Base-by-base conservation (phyloP, 2,329 filamentous ascomycete genomes). In the Penicillium sp. region DNA sequence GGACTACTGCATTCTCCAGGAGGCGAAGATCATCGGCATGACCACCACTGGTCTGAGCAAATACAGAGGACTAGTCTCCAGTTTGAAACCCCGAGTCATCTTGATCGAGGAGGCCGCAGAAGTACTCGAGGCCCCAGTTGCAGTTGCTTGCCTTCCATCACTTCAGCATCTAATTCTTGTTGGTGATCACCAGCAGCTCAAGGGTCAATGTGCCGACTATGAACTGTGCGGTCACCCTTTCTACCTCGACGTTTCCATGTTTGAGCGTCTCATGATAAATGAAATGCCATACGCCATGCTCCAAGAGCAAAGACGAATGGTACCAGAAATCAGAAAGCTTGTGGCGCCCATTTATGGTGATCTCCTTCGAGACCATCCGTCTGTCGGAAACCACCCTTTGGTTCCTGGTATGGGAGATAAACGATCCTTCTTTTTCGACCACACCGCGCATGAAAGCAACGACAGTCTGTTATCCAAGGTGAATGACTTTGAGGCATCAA, bases 11-110 rank as follows among this genome's bases (percentile, higher is more conserved):
- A 74, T 87, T 22, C 69, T 91, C 3, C 77, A 78, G 31, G 78
- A 79, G 44, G 72, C 78, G 5, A 79, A 75, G 48, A 64, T 85
- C 24, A 75, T 85, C 45, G 82, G 82, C 8, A 77, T 83, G 73
- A 95, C 88, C 0, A 89, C 85, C 0, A 94, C 88, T 0, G 87
- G 88, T 1, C 64, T 94, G 8, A 84, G 83, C 66, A 94, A 94
- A 58, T 91, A 93, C 53, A 81, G 87, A 3, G 79, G 77, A 1
- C 72, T 91, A 2, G 72, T 94, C 21, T 75, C 82, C 1, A 79
- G 79, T 2, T 63, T 91, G 4, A 73, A 78, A 26, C 86, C 88
- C 0, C 79, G 75, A 22, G 74, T 87, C 3, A 75, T 91, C 13
- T 69, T 94, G 33, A 82, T 94, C 43, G 85, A 93, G 71, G 85